phyloP scores from a whole-genome alignment of 441 rosid species.

The Populus tomentosa region DNA sequence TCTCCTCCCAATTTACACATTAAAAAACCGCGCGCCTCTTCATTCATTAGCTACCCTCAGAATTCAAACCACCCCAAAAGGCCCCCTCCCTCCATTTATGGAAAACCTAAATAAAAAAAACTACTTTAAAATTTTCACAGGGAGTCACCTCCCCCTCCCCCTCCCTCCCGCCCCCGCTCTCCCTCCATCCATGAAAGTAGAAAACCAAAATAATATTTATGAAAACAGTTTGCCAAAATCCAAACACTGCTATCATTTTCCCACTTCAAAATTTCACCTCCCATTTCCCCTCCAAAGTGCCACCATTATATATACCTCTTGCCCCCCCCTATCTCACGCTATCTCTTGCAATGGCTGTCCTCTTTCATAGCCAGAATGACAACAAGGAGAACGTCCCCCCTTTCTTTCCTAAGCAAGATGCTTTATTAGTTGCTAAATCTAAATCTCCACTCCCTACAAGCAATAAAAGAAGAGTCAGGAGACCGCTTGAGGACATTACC shows the following conservation, averaged over 20 bases:
- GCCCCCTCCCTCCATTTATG: background rate
- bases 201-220: background rate
- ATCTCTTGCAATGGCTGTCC: conserved; percentile 20
- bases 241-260: background rate
- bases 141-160: no score
- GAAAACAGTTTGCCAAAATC: background rate
- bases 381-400: conserved; percentile 37
- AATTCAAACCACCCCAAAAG: conserved; percentile 1
- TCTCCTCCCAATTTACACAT: no score
- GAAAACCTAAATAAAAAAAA: background rate
- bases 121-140: background rate
- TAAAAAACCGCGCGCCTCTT: background rate
- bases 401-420: conserved; percentile 9
- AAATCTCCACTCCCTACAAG: conserved; percentile 8
- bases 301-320: conserved; percentile 21
- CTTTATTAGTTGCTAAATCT: background rate
- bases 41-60: background rate
- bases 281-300: conserved; percentile 32
- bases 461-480: conserved; percentile 14
- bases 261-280: conserved; percentile 17
- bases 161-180: conserved; percentile 3
- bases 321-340: background rate
- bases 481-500: conserved; percentile 42
- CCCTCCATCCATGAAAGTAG: conserved; percentile 1
- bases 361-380: conserved; percentile 9